phyloP scores from a whole-genome alignment of 305 asterid species.

The Solanum aculeatissimum region DNA sequence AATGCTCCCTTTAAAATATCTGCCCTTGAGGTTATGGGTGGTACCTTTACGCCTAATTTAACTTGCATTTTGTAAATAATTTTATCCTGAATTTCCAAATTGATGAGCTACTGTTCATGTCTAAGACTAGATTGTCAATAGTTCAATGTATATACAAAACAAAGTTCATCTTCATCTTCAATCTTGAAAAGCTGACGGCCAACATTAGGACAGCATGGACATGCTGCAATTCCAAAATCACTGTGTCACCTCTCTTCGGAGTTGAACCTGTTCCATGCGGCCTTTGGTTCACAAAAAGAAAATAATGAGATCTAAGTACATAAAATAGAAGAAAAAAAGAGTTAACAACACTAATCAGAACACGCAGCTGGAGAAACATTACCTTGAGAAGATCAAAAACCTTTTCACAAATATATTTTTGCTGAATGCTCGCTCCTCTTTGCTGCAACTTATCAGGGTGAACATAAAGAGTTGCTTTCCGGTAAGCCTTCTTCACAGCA shows the following conservation, averaged over 20 bases:
- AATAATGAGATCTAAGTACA: neutral
- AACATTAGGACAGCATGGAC: neutral
- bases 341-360: neutral
- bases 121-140: neutral
- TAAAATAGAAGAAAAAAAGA: neutral
- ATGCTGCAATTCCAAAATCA: neutral
- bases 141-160: constrained; percentile 8
- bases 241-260: constrained; percentile 72
- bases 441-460: constrained; percentile 97
- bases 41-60: neutral
- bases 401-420: constrained; percentile 84
- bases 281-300: constrained; percentile 33
- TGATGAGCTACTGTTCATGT: neutral
- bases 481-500: constrained; percentile 87
- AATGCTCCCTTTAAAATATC: neutral
- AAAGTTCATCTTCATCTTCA: neutral
- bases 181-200: neutral
- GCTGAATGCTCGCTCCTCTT: constrained; percentile 84
- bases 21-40: neutral
- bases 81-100: neutral
- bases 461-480: constrained; percentile 87
- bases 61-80: neutral
- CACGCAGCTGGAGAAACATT: neutral
- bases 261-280: constrained; percentile 91
- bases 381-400: constrained; percentile 95